Evolutionary conservation across 2,329 filamentous ascomycete species (phyloP).

Genomic region (Lachnellula subtilissima): DNA sequence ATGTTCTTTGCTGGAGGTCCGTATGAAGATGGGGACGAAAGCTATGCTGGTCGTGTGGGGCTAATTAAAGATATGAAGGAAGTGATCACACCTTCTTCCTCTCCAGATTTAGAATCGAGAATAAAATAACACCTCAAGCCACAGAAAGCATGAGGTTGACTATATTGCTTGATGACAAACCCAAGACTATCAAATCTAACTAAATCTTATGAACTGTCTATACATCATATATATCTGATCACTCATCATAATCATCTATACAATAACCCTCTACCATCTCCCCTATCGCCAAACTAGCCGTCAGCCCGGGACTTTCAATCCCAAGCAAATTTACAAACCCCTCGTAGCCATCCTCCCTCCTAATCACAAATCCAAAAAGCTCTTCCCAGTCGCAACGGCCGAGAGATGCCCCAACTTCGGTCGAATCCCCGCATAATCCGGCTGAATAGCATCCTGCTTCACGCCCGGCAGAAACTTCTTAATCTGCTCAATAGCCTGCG

Average conservation of each 20-base stretch:
- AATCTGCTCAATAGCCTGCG: conserved; percentile 69
- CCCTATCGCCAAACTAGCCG: conserved; percentile 78
- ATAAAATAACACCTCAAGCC: too few relatives aligned
- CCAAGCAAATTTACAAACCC: conserved; percentile 89
- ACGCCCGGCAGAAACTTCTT: conserved; percentile 72
- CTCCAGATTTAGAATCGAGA: too few relatives aligned
- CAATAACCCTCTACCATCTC: conserved; percentile 59
- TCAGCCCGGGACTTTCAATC: conserved; percentile 90
- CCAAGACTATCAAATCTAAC: too few relatives aligned
- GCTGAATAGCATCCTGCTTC: conserved; percentile 57
- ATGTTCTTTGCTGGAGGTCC: conserved; percentile 1
- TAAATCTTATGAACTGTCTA: too few relatives aligned
- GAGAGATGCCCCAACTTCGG: conserved; percentile 68
- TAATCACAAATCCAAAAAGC: conserved; percentile 77
- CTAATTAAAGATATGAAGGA: too few relatives aligned
- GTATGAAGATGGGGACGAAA: neutral
- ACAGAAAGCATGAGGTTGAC: too few relatives aligned
- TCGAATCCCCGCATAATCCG: conserved; percentile 89
- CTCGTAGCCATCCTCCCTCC: conserved; percentile 67
- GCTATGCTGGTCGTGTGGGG: neutral
- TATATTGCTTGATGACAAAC: too few relatives aligned
- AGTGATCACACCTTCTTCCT: too few relatives aligned
- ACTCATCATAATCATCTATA: conserved; percentile 18
- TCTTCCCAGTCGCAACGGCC: conserved; percentile 58
- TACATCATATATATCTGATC: neutral